Conservation (phyloP, 352 stramenopile genomes). For the Labyrinthula sp. region DNA sequence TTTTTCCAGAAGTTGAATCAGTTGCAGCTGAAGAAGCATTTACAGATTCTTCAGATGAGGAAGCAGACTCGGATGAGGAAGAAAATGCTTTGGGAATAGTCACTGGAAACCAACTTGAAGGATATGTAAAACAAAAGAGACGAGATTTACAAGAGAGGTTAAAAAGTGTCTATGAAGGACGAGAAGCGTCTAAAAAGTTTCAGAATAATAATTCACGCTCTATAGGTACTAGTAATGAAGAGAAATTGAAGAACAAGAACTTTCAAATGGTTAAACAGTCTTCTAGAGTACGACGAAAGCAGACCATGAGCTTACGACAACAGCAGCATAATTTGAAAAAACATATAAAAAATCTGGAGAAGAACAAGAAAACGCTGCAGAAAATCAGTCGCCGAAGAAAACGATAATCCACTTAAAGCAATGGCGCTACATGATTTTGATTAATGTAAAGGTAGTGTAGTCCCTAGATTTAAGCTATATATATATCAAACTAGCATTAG, state of each 20-base stretch:
- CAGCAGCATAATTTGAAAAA: conserved; percentile 53
- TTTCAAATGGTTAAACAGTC: conserved; percentile 93
- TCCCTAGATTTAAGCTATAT: too few relatives aligned
- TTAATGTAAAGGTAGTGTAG: too few relatives aligned
- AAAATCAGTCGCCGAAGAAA: conserved; percentile 36
- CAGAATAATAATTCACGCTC: conserved; percentile 46
- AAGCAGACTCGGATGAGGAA: conserved; percentile 40
- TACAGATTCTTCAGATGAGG: conserved; percentile 36
- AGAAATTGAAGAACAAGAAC: conserved; percentile 89
- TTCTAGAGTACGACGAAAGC: conserved; percentile 58
- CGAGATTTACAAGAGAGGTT: conserved; percentile 19
- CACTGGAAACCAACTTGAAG: conserved; percentile 10
- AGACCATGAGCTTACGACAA: conserved; percentile 54
- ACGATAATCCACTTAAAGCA: too few relatives aligned
- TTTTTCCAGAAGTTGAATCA: neutral
- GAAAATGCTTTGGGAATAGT: conserved; percentile 46
- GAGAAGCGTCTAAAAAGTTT: conserved; percentile 51
- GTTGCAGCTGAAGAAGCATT: conserved; percentile 3
- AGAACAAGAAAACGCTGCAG: conserved; percentile 47
- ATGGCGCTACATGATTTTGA: too few relatives aligned
- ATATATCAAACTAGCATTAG: too few relatives aligned
- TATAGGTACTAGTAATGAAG: conserved; percentile 83
- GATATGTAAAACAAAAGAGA: conserved; percentile 4
- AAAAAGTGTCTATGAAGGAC: conserved; percentile 20
- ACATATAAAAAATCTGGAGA: conserved; percentile 49